Conservation (phyloP, 352 stramenopile species). For the Globisporangium takayamanum region DNA sequence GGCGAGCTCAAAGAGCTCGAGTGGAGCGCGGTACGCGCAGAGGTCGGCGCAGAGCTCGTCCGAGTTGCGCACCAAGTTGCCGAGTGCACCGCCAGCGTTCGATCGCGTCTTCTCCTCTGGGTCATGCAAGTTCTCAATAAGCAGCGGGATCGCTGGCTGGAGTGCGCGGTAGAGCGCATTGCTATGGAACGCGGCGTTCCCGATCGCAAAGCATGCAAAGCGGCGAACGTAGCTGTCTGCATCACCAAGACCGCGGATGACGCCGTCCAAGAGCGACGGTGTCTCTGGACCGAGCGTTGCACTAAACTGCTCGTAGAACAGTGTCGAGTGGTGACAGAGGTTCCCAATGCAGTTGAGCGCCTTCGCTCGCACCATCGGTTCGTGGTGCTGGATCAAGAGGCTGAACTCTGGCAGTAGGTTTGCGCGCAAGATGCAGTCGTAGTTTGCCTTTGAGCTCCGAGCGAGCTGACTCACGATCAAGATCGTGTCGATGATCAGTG, state of each 20-base stretch:
- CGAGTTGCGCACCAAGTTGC: constrained; percentile 91
- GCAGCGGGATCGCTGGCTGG: constrained; percentile 43
- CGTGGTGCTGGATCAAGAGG: constrained; percentile 46
- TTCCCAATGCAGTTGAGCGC: constrained; percentile 91
- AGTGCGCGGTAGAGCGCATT: constrained; percentile 70
- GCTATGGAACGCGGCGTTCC: constrained; percentile 91
- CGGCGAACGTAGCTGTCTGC: constrained; percentile 79
- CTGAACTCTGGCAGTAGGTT: constrained; percentile 50
- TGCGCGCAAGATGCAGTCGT: constrained; percentile 49
- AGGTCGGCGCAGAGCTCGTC: constrained; percentile 65
- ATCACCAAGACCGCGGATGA: constrained; percentile 58
- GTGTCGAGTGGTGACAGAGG: constrained; percentile 86
- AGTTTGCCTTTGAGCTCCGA: constrained; percentile 65
- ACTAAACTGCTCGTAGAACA: constrained; percentile 79
- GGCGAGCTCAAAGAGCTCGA: constrained; percentile 65
- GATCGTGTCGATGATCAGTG: constrained; percentile 73
- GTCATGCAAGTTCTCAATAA: constrained; percentile 67
- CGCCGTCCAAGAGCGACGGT: constrained; percentile 42
- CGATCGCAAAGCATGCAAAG: constrained; percentile 93
- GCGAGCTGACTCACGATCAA: constrained; percentile 87
- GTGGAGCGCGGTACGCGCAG: constrained; percentile 46
- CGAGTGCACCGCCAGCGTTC: constrained; percentile 88
- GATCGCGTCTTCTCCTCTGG: constrained; percentile 88
- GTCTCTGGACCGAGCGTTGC: constrained; percentile 8
- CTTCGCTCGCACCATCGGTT: constrained; percentile 82